These are phyloP conservation scores for Deuterostichococcus epilithicus DNA, from an alignment of 139 green algal species.

Conservation along the genomic window DNA sequence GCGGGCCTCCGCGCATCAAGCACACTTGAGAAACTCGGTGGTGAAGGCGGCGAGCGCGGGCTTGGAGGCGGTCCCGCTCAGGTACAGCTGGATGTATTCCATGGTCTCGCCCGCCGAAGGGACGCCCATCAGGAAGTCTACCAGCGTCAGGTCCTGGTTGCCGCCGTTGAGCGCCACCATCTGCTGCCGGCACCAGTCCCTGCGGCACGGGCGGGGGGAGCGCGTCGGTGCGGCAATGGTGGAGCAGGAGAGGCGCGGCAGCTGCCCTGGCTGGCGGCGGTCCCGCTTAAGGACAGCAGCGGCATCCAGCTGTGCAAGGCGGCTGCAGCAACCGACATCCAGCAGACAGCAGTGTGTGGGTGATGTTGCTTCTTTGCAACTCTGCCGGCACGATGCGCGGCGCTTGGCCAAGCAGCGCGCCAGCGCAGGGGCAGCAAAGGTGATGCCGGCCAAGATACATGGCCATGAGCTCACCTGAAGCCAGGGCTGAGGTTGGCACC, in stretches of 20 bases:
- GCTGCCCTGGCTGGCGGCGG: background rate
- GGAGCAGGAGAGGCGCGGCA: background rate
- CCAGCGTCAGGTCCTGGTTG: constrained; percentile 61
- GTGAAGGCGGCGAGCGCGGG: constrained; percentile 64
- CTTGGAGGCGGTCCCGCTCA: constrained; percentile 33
- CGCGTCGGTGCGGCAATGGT: background rate
- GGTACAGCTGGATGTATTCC: constrained; percentile 69
- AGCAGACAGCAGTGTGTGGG: background rate
- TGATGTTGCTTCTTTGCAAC: constrained; percentile 1
- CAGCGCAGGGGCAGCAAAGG: too few relatives aligned
- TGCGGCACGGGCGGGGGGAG: constrained; percentile 18
- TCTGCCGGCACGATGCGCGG: too few relatives aligned
- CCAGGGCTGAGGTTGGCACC: background rate
- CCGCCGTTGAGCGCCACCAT: constrained; percentile 52
- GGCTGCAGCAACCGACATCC: background rate
- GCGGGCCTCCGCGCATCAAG: background rate
- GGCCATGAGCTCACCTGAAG: background rate
- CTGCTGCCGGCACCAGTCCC: constrained; percentile 47
- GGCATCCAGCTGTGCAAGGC: background rate
- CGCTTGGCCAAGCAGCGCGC: too few relatives aligned
- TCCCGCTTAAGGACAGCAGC: background rate
- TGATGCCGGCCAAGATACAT: too few relatives aligned
- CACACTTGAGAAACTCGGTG: constrained; percentile 72
- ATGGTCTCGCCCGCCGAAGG: constrained; percentile 64
- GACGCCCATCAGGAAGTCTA: constrained; percentile 65